These are phyloP conservation scores for Colletotrichum viniferum DNA, from an alignment of 2,329 filamentous ascomycete species.

Conservation along the genomic window DNA sequence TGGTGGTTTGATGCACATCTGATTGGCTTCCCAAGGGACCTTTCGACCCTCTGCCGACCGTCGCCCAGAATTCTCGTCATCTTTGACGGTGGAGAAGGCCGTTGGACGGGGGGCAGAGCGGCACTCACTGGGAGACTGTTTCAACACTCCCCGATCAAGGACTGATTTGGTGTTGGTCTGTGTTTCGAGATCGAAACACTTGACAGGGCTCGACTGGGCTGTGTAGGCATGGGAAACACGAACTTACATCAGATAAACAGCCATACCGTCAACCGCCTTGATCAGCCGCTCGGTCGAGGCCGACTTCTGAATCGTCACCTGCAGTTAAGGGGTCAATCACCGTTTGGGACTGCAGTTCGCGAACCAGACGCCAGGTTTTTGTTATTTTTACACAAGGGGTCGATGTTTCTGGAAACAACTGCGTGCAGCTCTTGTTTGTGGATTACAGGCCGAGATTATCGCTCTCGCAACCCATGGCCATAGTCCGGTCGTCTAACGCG, in stretches of 20 bases:
- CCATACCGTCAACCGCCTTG: background rate
- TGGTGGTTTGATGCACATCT: constrained; percentile 1
- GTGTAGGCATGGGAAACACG: constrained; percentile 17
- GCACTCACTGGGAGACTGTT: constrained; percentile 16
- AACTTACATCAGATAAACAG: constrained; percentile 16
- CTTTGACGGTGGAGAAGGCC: constrained; percentile 1
- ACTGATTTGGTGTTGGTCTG: constrained; percentile 17
- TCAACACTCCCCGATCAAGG: constrained; percentile 5
- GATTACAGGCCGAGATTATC: constrained; percentile 40
- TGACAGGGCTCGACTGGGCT: constrained; percentile 16
- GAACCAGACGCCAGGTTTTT: background rate
- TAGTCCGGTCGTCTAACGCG: constrained; percentile 34
- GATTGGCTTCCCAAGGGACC: constrained; percentile 4
- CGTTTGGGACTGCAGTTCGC: background rate
- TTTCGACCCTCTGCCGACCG: constrained; percentile 8
- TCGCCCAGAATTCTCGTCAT: constrained; percentile 18
- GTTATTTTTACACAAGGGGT: constrained; percentile 6
- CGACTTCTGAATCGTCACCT: background rate
- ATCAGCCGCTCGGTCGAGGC: background rate
- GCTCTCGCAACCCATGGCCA: constrained; percentile 31
- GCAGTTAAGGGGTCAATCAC: constrained; percentile 3
- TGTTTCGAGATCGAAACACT: constrained; percentile 21
- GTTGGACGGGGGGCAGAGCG: background rate
- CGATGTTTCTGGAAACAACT: constrained; percentile 7
- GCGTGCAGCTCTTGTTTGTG: constrained; percentile 22